Evolutionary conservation across 2,329 filamentous ascomycete species (phyloP).

Genomic region (Thielaviopsis populi): DNA sequence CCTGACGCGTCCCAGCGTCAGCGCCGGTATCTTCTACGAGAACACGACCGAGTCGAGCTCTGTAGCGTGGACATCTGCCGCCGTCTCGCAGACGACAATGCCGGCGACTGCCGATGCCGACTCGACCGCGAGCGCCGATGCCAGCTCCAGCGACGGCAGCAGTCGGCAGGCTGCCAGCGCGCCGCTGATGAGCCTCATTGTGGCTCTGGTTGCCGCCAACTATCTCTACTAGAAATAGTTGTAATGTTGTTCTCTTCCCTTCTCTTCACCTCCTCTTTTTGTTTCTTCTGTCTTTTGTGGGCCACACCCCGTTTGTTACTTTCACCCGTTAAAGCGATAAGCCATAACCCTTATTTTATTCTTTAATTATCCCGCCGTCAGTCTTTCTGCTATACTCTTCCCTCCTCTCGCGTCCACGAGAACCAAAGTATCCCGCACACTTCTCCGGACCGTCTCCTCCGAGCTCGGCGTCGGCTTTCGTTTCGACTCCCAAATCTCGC

Average conservation of each 20-base stretch:
- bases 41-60: slow-evolving; percentile 26
- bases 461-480: slow-evolving; percentile 19
- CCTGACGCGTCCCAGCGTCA: slow-evolving; percentile 21
- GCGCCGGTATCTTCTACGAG: slow-evolving; percentile 40
- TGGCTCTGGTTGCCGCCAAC: slow-evolving; percentile 40
- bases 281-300: not conserved
- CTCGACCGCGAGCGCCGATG: slow-evolving; percentile 1
- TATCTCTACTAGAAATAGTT: slow-evolving; percentile 29
- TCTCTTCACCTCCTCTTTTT: slow-evolving; percentile 16
- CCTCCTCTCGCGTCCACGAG: not conserved
- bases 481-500: slow-evolving; percentile 10
- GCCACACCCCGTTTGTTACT: not conserved
- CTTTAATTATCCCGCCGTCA: slow-evolving; percentile 7
- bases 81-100: slow-evolving; percentile 5
- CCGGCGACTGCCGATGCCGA: not conserved
- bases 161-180: slow-evolving; percentile 34
- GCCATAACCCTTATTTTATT: not conserved
- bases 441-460: not conserved
- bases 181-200: slow-evolving; percentile 38
- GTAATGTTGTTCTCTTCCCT: slow-evolving; percentile 7
- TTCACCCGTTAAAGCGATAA: not conserved
- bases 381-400: not conserved
- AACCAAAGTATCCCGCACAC: not conserved
- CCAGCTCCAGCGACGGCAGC: slow-evolving; percentile 26
- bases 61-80: not conserved